Percentiles rank a stretch among this genome's conserved stretches.
These are phyloP conservation scores for Fusarium decemcellulare DNA, from an alignment of 2,329 filamentous ascomycete genomes.

Conservation along the genomic window DNA sequence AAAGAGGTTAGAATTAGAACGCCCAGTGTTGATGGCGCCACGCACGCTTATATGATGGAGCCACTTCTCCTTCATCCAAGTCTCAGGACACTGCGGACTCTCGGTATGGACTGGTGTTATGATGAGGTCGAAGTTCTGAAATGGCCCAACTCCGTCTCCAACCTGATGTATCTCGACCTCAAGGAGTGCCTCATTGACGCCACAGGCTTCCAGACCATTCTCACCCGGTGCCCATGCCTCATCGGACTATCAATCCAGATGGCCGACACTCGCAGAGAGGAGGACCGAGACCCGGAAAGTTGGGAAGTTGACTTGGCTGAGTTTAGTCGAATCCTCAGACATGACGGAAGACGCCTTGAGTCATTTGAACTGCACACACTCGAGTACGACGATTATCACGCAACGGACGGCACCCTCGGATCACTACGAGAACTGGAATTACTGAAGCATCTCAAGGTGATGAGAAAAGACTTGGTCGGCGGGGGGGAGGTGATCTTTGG, in stretches of 20 bases:
- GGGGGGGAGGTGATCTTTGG: background rate
- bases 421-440: slow-evolving; percentile 12
- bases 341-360: background rate
- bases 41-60: background rate
- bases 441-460: slow-evolving; percentile 4
- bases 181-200: background rate
- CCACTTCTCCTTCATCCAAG: slow-evolving; percentile 10
- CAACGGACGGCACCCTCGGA: background rate
- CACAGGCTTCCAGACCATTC: background rate
- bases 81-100: slow-evolving; percentile 8
- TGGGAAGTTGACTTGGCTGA: background rate
- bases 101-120: background rate
- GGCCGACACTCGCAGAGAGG: background rate
- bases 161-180: slow-evolving; percentile 1
- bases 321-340: background rate
- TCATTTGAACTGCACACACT: background rate
- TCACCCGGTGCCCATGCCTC: slow-evolving; percentile 12
- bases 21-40: rapidly evolving
- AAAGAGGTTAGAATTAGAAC: slow-evolving; percentile 12
- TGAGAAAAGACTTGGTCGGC: background rate
- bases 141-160: background rate
- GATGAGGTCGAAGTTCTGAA: background rate
- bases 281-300: background rate
- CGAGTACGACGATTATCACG: background rate
- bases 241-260: background rate